These are phyloP conservation scores for Agrocybe pediades DNA, from an alignment of 768 basidiomycete species.

Conservation along the genomic window DNA sequence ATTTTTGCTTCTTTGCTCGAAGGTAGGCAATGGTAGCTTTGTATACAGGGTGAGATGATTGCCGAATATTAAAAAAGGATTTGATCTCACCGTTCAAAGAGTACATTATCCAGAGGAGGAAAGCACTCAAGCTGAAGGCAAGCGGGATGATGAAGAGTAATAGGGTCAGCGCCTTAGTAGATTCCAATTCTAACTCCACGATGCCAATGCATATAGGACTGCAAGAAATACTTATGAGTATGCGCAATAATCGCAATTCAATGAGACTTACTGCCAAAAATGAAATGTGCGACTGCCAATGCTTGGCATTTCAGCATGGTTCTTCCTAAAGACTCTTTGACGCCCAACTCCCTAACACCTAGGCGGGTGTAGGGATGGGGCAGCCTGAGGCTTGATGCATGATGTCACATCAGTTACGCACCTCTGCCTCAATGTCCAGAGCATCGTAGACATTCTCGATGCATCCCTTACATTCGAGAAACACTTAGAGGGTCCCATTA, in stretches of 20 bases:
- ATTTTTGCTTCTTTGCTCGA: constrained; percentile 80
- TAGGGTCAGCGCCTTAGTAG: constrained; percentile 81
- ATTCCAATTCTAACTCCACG: constrained; percentile 89
- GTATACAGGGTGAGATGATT: constrained; percentile 2
- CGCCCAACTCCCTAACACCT: too few species aligned
- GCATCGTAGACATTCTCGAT: too few species aligned
- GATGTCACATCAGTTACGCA: too few species aligned
- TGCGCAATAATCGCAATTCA: too few species aligned
- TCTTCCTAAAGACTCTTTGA: constrained; percentile 81
- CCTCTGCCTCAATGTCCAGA: too few species aligned
- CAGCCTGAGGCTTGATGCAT: too few species aligned
- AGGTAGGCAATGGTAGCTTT: constrained; percentile 89
- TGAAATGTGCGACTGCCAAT: constrained; percentile 82
- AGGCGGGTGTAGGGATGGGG: too few species aligned
- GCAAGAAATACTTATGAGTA: background rate
- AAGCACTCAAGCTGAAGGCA: constrained; percentile 93
- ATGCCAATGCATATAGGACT: constrained; percentile 97
- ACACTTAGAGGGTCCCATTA: too few species aligned
- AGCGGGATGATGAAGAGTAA: constrained; percentile 92
- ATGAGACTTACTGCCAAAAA: constrained; percentile 83
- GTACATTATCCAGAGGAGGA: constrained; percentile 95
- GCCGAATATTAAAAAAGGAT: background rate
- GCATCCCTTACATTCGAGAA: too few species aligned
- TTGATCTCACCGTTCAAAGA: constrained; percentile 71
- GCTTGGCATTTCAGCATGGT: constrained; percentile 85